phyloP scores from a whole-genome alignment of 139 green algal genomes.

The Tetraselmis striata region DNA sequence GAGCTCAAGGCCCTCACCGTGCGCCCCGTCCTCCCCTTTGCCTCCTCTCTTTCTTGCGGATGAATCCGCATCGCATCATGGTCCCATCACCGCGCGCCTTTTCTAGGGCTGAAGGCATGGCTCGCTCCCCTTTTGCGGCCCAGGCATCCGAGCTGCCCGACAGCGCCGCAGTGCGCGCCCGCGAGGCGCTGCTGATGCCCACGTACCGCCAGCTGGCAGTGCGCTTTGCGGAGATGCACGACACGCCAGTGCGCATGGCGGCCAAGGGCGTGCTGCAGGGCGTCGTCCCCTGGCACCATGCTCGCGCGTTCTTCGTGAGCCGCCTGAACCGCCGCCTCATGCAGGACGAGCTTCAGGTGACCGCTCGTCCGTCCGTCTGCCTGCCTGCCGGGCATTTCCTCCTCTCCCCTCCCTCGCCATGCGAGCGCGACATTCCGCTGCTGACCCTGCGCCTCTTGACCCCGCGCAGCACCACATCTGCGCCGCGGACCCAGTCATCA shows the following conservation, averaged over 20 bases:
- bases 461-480: conserved; percentile 33
- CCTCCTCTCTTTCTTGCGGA: no score
- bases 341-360: conserved; percentile 14
- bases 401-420: not conserved
- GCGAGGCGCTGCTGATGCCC: conserved; percentile 72
- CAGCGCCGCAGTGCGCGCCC: conserved; percentile 36
- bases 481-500: conserved; percentile 27
- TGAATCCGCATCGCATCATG: not conserved
- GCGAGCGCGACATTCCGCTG: no score
- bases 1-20: conserved; percentile 9
- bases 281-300: conserved; percentile 79
- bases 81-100: not conserved
- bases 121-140: not conserved
- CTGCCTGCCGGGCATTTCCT: not conserved
- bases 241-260: conserved; percentile 74
- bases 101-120: no score
- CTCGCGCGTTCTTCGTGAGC: conserved; percentile 73
- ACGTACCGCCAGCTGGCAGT: conserved; percentile 79
- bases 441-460: no score
- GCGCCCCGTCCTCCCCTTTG: no score
- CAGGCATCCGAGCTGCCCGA: not conserved
- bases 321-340: conserved; percentile 63
- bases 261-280: conserved; percentile 70
- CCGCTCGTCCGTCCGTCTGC: not conserved
- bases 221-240: conserved; percentile 95